Evolutionary conservation across 306 rosid genomes (phyloP).

Genomic region (Pueraria montana): DNA sequence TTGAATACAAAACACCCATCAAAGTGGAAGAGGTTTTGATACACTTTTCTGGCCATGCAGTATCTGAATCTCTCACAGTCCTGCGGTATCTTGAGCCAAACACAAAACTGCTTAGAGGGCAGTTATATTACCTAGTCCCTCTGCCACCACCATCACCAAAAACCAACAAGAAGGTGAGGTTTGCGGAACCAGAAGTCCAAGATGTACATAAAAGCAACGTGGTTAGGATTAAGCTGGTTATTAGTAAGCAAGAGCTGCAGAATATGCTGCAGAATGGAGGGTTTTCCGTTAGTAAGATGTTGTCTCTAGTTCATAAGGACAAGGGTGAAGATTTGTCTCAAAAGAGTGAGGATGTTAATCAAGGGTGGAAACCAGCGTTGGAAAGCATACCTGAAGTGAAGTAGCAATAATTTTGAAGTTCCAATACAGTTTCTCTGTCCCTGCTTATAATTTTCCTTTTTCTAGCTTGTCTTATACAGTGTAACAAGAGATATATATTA

Average conservation of each 20-base stretch:
- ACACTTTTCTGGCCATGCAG: conserved; percentile 72
- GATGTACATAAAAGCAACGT: conserved; percentile 57
- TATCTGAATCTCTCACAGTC: conserved; percentile 64
- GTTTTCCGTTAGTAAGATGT: conserved; percentile 62
- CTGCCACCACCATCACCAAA: conserved; percentile 52
- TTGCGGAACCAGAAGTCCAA: conserved; percentile 66
- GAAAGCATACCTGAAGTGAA: conserved; percentile 84
- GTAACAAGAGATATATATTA: conserved; percentile 2
- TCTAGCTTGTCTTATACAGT: conserved; percentile 1
- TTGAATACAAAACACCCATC: conserved; percentile 76
- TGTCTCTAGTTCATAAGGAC: conserved; percentile 53
- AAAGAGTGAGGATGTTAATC: conserved; percentile 36
- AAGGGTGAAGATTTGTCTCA: conserved; percentile 45
- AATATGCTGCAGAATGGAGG: conserved; percentile 72
- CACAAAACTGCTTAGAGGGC: conserved; percentile 61
- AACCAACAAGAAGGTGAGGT: conserved; percentile 71
- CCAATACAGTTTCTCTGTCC: conserved; percentile 9
- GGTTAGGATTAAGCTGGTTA: conserved; percentile 79
- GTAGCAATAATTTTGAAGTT: conserved; percentile 50
- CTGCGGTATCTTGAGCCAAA: conserved; percentile 65
- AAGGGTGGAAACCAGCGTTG: conserved; percentile 77
- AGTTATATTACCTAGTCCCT: conserved; percentile 69
- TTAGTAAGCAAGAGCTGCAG: conserved; percentile 73
- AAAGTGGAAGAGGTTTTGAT: conserved; percentile 65
- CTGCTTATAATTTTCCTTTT: conserved; percentile 20